Conservation (phyloP, 805 yeast species). For the Candida pseudoglaebosa region DNA sequence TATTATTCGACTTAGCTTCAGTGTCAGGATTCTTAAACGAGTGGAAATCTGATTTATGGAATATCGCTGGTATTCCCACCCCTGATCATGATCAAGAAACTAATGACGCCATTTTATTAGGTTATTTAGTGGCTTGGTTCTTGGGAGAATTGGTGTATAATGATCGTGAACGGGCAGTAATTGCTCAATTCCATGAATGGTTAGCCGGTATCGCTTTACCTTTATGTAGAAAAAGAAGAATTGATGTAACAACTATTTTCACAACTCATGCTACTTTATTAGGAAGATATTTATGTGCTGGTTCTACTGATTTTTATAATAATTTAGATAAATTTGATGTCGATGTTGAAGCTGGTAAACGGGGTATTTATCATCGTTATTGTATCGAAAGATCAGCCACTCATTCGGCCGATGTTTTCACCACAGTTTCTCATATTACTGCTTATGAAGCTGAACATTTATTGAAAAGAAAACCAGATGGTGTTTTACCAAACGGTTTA, state of each 20-base stretch:
- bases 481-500: conserved; percentile 94
- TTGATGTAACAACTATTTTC: conserved; percentile 92
- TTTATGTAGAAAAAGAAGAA: conserved; percentile 81
- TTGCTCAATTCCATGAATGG: conserved; percentile 97
- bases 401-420: conserved; percentile 93
- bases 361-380: conserved; percentile 95
- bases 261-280: conserved; percentile 96
- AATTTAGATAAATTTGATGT: conserved; percentile 86
- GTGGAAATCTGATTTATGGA: conserved; percentile 95
- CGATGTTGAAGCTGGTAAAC: conserved; percentile 95
- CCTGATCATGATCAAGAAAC: conserved; percentile 87
- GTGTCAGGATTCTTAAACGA: conserved; percentile 70
- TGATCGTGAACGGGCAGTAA: conserved; percentile 83
- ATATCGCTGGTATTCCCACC: conserved; percentile 84
- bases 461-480: conserved; percentile 94
- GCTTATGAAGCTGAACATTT: conserved; percentile 92
- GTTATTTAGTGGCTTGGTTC: conserved; percentile 95
- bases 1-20: conserved; percentile 80
- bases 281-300: conserved; percentile 95
- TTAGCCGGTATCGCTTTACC: conserved; percentile 96
- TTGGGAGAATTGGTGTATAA: conserved; percentile 86
- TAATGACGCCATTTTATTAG: conserved; percentile 87
- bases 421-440: conserved; percentile 97
- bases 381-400: conserved; percentile 97
- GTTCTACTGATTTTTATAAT: conserved; percentile 93